Base-by-base conservation (phyloP, 2,329 filamentous ascomycete species). In the Penicillium sp. region DNA sequence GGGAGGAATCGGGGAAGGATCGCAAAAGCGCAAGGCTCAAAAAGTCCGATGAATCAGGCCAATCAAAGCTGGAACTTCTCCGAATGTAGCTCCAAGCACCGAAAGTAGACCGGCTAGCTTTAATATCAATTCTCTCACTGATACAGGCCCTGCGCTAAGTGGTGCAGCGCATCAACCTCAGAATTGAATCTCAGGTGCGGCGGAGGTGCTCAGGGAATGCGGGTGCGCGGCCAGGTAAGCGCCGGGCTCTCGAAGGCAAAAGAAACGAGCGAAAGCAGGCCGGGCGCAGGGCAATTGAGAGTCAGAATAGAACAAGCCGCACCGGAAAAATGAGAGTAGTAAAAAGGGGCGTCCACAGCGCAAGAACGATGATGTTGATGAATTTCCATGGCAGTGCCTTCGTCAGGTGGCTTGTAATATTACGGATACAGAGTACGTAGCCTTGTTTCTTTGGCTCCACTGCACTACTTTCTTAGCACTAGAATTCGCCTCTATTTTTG, bases 391-490 rank as follows among this genome's bases (percentile, higher is more conserved):
- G 39, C 45, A 52, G 49, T 29, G 39, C 23, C 12, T 47, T 55
- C 55, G 56, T 59, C 50, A 59, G 55, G 58, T 60, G 58, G 55
- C 54, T 59, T 52, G 57, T 60, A 59, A 57, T 54, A 52, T 55
- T 60, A 61, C 58, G 43, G 35, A 47, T 52, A 48, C 15, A 13
- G 15, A 33, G 23, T 18, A 32, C 28, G 27, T 35, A 46, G 42
- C 43, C 43, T 24, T 44, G 45, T 32, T 42, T 12, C 15, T 27
- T 25, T 20, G 45, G 46, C 50, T 46, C 55, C 55, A 58, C 57
- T 28, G 49, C 50, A 42, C 50, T 52, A 55, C 39, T 6, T 39
- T 3, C 8, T 37, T 37, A 20, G 38, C 23, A 40, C 38, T 24
- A 4, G 2, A 28, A 28, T 50, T 41, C 15, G 33, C 33, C 18